A percentile compares a stretch with the other conserved stretches of the same genome.
These are phyloP conservation scores for Macrolepiota fuliginosa DNA, from an alignment of 768 basidiomycete genomes.

Conservation along the genomic window DNA sequence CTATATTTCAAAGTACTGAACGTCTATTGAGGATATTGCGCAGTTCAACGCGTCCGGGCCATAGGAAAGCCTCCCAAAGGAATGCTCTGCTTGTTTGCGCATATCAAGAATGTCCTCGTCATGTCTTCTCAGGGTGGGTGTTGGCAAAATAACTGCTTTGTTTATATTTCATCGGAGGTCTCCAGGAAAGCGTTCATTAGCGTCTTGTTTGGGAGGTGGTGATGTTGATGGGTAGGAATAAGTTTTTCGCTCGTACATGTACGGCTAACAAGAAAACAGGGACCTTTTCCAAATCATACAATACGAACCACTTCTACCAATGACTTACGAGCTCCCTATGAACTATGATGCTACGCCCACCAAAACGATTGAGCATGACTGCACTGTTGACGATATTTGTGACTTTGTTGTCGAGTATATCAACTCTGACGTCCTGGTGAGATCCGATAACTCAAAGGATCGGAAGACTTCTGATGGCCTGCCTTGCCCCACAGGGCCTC, in stretches of 20 bases:
- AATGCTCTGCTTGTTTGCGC: slow-evolving; percentile 52
- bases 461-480: not conserved
- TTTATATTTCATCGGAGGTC: not conserved
- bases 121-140: slow-evolving; percentile 59
- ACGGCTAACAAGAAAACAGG: slow-evolving; percentile 29
- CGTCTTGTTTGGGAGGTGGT: slow-evolving; percentile 71
- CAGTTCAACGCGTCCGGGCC: slow-evolving; percentile 69
- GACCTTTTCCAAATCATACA: slow-evolving; percentile 66
- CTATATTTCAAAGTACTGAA: not conserved
- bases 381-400: slow-evolving; percentile 68
- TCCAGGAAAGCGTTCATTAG: slow-evolving; percentile 57
- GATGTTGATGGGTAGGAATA: slow-evolving; percentile 72
- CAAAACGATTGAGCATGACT: slow-evolving; percentile 41
- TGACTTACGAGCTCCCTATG: slow-evolving; percentile 47
- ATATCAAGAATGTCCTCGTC: slow-evolving; percentile 71
- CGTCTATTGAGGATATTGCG: slow-evolving; percentile 3
- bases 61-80: slow-evolving; percentile 67
- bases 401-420: slow-evolving; percentile 85
- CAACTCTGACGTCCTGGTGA: slow-evolving; percentile 75
- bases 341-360: slow-evolving; percentile 41
- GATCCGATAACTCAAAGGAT: slow-evolving; percentile 10
- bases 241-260: not conserved
- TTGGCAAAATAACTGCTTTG: not conserved
- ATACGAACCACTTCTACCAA: slow-evolving; percentile 53
- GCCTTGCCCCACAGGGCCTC: slow-evolving; percentile 47